These are phyloP conservation scores for Chromera velia DNA, from an alignment of 73 alveolate genomes.

Conservation along the genomic window DNA sequence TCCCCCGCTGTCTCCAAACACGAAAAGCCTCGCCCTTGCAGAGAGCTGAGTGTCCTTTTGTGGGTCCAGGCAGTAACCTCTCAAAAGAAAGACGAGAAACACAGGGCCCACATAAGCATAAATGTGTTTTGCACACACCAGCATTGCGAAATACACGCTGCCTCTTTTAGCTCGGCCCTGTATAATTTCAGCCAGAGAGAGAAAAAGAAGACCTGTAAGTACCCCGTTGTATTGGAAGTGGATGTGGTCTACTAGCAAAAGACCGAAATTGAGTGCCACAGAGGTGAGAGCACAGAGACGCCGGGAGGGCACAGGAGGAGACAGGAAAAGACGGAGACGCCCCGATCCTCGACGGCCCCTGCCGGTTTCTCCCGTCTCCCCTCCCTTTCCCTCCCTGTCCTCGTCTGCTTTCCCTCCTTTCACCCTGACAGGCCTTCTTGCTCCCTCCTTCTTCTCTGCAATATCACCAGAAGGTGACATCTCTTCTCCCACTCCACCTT, in stretches of 20 bases:
- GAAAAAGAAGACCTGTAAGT: slow-evolving; percentile 36
- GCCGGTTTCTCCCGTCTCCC: too few species aligned
- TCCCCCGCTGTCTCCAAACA: too few species aligned
- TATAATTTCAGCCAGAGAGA: slow-evolving; percentile 17
- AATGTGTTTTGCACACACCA: slow-evolving; percentile 40
- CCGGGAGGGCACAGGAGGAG: too few species aligned
- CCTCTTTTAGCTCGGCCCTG: neutral
- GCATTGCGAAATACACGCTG: slow-evolving; percentile 9
- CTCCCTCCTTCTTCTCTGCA: too few species aligned
- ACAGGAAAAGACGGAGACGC: too few species aligned
- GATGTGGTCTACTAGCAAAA: slow-evolving; percentile 1
- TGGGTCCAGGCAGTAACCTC: slow-evolving; percentile 42
- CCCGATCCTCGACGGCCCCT: too few species aligned
- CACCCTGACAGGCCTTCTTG: too few species aligned
- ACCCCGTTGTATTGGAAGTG: slow-evolving; percentile 55
- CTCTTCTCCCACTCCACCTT: too few species aligned
- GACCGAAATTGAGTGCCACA: neutral
- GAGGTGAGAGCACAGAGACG: neutral
- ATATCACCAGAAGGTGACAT: too few species aligned
- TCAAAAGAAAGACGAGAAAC: slow-evolving; percentile 32
- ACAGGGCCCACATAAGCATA: slow-evolving; percentile 51
- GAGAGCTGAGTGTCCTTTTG: slow-evolving; percentile 23
- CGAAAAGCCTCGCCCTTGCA: slow-evolving; percentile 36
- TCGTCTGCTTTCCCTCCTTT: too few species aligned
- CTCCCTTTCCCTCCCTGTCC: too few species aligned